These are phyloP conservation scores for Prunus yedoensis DNA, from an alignment of 331 rosid genomes.

Conservation along the genomic window DNA sequence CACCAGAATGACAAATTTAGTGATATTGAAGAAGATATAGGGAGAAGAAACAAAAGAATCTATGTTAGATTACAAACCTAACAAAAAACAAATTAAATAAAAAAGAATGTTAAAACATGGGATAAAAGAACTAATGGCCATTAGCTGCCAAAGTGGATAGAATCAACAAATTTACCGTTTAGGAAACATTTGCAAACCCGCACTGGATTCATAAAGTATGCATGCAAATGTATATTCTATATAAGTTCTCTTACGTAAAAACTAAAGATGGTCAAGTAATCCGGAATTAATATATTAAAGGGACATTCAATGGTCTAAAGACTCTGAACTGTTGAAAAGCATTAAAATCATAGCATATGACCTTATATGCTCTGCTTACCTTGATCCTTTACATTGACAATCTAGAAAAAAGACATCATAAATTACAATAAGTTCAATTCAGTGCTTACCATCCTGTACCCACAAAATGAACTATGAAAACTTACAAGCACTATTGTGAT, in stretches of 20 bases:
- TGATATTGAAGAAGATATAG: neutral
- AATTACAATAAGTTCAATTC: neutral
- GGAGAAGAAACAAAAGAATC: neutral
- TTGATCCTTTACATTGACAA: neutral
- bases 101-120: neutral
- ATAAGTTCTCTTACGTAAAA: neutral
- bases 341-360: neutral
- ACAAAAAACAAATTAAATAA: neutral
- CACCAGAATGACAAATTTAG: neutral
- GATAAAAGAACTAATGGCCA: neutral
- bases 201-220: neutral
- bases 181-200: neutral
- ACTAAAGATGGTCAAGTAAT: conserved; percentile 1
- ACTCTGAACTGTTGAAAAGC: neutral
- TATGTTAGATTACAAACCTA: neutral
- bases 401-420: neutral
- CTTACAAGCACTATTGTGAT: conserved; percentile 1
- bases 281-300: neutral
- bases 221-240: neutral
- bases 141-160: neutral
- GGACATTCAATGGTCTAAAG: neutral
- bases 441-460: neutral
- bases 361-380: neutral
- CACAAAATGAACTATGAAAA: neutral
- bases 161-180: neutral